Base-by-base conservation (phyloP, 331 rosid species). In the Quercus tomentella region DNA sequence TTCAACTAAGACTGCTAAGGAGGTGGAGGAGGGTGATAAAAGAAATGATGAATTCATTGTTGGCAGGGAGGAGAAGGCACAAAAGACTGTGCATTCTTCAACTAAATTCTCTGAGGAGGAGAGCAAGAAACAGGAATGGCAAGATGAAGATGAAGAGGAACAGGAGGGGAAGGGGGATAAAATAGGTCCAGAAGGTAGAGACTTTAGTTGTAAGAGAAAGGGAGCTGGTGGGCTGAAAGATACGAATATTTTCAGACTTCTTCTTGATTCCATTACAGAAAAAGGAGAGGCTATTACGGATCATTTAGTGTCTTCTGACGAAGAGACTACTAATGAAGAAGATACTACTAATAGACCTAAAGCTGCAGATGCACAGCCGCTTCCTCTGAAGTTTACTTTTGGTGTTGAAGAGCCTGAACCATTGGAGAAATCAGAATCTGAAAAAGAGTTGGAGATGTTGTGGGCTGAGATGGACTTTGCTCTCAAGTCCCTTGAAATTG, bases 351-450 rank as follows among this genome's bases (percentile, higher is more conserved):
- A 41, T 41, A 41, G 45, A 41, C 45, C 12, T 41, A 35, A 43
- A 3, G 23, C 20, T 20, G 56, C 33, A 37, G 18, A 3, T 43
- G 66, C 10, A 17, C 65, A 70, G 65, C 20, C 20, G 4, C 43
- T 70, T 57, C 79, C 51, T 45, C 5, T 17, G 65, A 56, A 22
- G 6, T 70, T 41, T 43, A 17, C 23, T 72, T 31, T 17, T 33
- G 63, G 68, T 30, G 16, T 35, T 28, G 4, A 2, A 45, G 25
- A 76, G 25, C 2, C 17, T 15, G 35, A 65, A 51, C 71, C 79
- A 2, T 72, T 58, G 12, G 57, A 84, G 35, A 84, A 80, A 58
- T 41, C 87, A 0, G 76, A 84, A 51, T 7, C 25, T 23, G 80
- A 81, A 31, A 74, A 67, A 30, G 80, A 74, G 54, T 4, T 58